Conservation (phyloP, 1,284 basidiomycete genomes). For the Earliella scabrosa region DNA sequence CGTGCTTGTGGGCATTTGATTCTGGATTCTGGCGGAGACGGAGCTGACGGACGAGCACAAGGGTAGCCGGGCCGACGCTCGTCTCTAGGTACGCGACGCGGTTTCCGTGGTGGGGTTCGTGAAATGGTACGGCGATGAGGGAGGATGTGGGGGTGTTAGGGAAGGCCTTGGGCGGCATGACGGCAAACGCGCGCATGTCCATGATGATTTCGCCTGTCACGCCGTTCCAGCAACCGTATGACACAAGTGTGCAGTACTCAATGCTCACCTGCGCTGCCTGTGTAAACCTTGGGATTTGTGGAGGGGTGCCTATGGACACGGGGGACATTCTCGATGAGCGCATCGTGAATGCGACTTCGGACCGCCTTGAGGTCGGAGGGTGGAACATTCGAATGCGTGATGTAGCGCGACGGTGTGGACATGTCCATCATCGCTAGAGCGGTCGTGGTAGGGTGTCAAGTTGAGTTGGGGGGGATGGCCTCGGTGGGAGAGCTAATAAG, state of each 20-base stretch:
- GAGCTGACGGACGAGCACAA: slow-evolving; percentile 33
- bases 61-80: slow-evolving; percentile 35
- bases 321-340: slow-evolving; percentile 24
- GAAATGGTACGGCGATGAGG: slow-evolving; percentile 23
- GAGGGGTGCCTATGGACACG: slow-evolving; percentile 31
- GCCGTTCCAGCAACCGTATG: too few relatives aligned
- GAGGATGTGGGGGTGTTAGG: slow-evolving; percentile 16
- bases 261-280: slow-evolving; percentile 29
- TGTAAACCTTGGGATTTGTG: slow-evolving; percentile 28
- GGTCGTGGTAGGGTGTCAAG: neutral
- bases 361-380: slow-evolving; percentile 20
- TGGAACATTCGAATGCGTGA: slow-evolving; percentile 23
- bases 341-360: slow-evolving; percentile 25
- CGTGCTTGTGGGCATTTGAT: slow-evolving; percentile 14
- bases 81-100: slow-evolving; percentile 39
- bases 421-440: too few relatives aligned
- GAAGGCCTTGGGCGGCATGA: slow-evolving; percentile 19
- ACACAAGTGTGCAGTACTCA: neutral
- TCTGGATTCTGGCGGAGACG: slow-evolving; percentile 22
- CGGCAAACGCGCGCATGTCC: slow-evolving; percentile 30
- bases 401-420: slow-evolving; percentile 18
- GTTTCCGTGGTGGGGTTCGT: slow-evolving; percentile 22
- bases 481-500: neutral
- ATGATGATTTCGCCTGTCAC: slow-evolving; percentile 31
- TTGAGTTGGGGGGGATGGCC: neutral